Evolutionary conservation across 1,139 yeast species (phyloP).

Genomic region (Martiniozyma asiatica): DNA sequence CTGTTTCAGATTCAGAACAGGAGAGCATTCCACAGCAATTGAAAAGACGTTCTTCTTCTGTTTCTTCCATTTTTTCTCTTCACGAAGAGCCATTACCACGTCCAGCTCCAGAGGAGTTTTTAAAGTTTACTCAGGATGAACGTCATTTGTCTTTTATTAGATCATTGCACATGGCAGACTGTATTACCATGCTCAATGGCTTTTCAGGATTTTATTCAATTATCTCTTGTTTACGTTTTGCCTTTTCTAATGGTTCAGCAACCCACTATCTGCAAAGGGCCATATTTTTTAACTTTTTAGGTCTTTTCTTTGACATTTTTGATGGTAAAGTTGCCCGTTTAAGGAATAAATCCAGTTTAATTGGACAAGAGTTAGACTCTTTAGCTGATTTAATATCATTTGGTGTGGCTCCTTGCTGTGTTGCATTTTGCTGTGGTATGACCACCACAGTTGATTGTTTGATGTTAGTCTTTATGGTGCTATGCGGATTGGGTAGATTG

Average conservation of each 20-base stretch:
- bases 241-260: conserved; percentile 57
- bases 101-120: conserved; percentile 59
- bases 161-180: conserved; percentile 89
- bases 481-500: conserved; percentile 86
- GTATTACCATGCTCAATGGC: conserved; percentile 84
- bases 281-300: conserved; percentile 75
- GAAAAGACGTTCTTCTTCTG: conserved; percentile 20
- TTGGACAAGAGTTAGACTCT: conserved; percentile 97
- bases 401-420: conserved; percentile 87
- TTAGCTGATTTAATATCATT: conserved; percentile 88
- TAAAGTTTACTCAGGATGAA: conserved; percentile 64
- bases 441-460: conserved; percentile 73
- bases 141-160: conserved; percentile 70
- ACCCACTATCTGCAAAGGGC: conserved; percentile 77
- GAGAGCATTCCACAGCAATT: conserved; percentile 1
- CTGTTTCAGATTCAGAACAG: conserved; percentile 13
- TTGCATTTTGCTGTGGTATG: conserved; percentile 86
- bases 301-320: conserved; percentile 87
- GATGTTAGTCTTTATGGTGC: conserved; percentile 69
- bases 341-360: conserved; percentile 79
- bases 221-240: conserved; percentile 70
- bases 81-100: conserved; percentile 23
- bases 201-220: conserved; percentile 85
- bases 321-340: conserved; percentile 96
- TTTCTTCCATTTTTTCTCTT: conserved; percentile 21